phyloP scores from a whole-genome alignment of 202 grass and related monocot genomes.

The Setaria viridis region DNA sequence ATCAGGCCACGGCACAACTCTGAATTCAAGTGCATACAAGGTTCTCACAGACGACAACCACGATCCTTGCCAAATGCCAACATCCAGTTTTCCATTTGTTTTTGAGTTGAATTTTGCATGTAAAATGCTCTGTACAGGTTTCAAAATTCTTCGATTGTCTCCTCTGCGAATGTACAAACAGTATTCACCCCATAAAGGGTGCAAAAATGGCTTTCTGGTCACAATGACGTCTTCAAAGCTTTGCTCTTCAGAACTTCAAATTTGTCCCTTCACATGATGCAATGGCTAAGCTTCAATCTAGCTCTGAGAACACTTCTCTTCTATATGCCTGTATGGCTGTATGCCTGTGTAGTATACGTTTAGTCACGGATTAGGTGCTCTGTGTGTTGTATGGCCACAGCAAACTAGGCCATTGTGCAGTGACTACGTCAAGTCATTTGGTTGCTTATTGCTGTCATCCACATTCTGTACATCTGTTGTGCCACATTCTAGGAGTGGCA shows the following conservation, averaged over 20 bases:
- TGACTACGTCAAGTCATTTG: slow-evolving; percentile 49
- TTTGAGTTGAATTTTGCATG: slow-evolving; percentile 3
- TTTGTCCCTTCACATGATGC: not conserved
- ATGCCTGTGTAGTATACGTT: not conserved
- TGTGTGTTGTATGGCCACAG: slow-evolving; percentile 32
- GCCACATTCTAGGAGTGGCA: slow-evolving; percentile 74
- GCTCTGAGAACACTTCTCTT: not conserved
- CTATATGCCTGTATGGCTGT: slow-evolving; percentile 39
- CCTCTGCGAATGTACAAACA: slow-evolving; percentile 40
- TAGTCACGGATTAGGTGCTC: slow-evolving; percentile 11
- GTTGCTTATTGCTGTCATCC: slow-evolving; percentile 65
- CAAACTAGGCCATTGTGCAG: not conserved
- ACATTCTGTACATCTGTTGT: slow-evolving; percentile 59
- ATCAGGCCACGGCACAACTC: not conserved
- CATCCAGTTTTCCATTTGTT: not conserved
- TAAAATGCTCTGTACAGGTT: slow-evolving; percentile 6
- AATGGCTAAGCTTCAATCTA: slow-evolving; percentile 23
- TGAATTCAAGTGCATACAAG: not conserved
- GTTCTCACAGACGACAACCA: not conserved
- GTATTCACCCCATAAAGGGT: not conserved
- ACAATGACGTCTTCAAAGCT: slow-evolving; percentile 1
- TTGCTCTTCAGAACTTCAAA: slow-evolving; percentile 29
- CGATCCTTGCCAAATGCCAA: not conserved
- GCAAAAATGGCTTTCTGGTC: not conserved
- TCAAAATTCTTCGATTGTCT: slow-evolving; percentile 22